Base-by-base conservation (phyloP, 805 yeast species). In the Spathaspora boniae region DNA sequence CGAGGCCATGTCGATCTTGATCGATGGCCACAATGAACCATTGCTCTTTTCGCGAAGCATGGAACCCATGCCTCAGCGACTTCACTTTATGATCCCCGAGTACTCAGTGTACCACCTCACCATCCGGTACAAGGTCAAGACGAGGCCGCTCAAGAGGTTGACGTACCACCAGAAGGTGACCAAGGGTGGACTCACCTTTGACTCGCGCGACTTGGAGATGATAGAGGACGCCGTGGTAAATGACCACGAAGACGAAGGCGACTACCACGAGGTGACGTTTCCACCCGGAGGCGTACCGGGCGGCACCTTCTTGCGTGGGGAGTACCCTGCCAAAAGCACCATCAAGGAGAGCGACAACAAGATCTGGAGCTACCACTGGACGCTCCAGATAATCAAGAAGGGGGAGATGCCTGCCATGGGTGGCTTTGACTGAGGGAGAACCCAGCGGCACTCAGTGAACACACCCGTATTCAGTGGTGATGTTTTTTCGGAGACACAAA, bases 231-330 rank as follows among this genome's bases (percentile, higher is more conserved):
- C 49, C 8, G 38, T 39, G 3, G 45, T 45, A 11, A 54, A 47
- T 32, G 18, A 27, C 14, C 26, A 19, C 17, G 22, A 26, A 4
- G 46, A 44, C 15, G 56, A 47, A 3, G 44, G 33, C 3, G 47
- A 51, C 3, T 19, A 20, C 14, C 53, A 58, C 36, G 36, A 34
- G 9, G 45, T 50, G 4, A 44, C 45, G 4, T 51, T 60, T 27
- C 52, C 51, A 2, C 51, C 54, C 1, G 63, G 56, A n/a, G 41
- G 46, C 6, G 29, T 60, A 9, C 64, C 65, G 1, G 58, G 61
- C 9, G 65, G 65, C 1, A 31, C 42, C 6, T 42, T 60, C 12
- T 33, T 54, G 12, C 47, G 65, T 40, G 64, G 62, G 1, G 45
- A 40, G 1, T 54, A 53, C 41, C 48, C 48, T 6, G 61, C 61